Evolutionary conservation across 202 grass and related monocot genomes (phyloP).

Genomic region (Brachypodium distachyon): DNA sequence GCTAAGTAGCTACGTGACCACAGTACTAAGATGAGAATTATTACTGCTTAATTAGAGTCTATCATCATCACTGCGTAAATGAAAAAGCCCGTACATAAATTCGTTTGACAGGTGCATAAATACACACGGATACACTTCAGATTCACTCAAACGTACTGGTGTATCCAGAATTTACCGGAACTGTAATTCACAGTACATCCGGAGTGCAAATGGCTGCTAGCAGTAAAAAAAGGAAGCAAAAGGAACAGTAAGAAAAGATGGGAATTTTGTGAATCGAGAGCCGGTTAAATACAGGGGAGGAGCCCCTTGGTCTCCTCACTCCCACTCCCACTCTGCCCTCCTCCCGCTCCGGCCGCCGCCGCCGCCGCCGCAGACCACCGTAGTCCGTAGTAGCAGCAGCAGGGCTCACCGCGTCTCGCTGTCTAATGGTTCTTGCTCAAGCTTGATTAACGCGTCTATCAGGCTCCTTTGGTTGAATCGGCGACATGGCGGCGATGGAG

Average conservation of each 20-base stretch:
- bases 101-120: neutral
- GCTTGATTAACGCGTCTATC: neutral
- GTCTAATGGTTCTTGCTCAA: slow-evolving; percentile 16
- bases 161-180: slow-evolving; percentile 1
- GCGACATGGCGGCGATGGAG: slow-evolving; percentile 17
- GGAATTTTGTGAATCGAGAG: neutral
- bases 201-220: neutral
- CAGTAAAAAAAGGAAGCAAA: neutral
- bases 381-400: neutral
- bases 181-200: neutral
- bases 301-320: slow-evolving; percentile 11
- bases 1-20: too few relatives aligned
- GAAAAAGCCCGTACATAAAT: neutral
- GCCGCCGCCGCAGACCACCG: slow-evolving; percentile 11
- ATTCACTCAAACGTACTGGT: neutral
- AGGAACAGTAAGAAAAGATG: neutral
- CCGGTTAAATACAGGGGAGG: slow-evolving; percentile 31
- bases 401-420: neutral
- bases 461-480: too few relatives aligned
- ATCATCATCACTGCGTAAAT: neutral
- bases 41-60: neutral
- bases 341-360: slow-evolving; percentile 8
- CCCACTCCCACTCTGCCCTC: neutral
- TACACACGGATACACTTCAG: slow-evolving; percentile 7
- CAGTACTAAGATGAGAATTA: neutral